Conservation (phyloP, 371 early-diverging fungal species). For the Apophysomyces ossiformis region DNA sequence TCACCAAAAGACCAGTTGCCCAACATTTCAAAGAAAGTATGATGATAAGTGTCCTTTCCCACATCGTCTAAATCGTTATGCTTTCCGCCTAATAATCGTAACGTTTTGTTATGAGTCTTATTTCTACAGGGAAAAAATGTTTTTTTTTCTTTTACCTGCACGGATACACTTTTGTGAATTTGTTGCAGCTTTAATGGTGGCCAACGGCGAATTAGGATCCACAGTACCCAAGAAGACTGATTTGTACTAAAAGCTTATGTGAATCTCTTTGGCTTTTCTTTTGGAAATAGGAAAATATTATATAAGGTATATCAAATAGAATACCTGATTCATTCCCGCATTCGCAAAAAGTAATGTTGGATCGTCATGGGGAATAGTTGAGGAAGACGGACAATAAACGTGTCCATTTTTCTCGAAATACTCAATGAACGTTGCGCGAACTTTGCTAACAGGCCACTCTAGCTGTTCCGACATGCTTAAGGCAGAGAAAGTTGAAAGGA, state of each 20-base stretch:
- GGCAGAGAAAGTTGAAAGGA: too few relatives aligned
- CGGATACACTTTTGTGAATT: constrained; percentile 99
- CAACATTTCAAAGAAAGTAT: constrained; percentile 99
- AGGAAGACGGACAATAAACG: constrained; percentile 85
- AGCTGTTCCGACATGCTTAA: background rate
- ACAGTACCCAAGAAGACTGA: constrained; percentile 97
- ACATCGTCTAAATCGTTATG: constrained; percentile 99
- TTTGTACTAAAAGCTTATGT: constrained; percentile 77
- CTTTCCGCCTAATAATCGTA: constrained; percentile 89
- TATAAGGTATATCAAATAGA: background rate
- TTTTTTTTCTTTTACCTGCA: constrained; percentile 72
- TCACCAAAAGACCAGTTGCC: constrained; percentile 99
- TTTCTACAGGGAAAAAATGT: too few relatives aligned
- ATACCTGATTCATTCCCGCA: constrained; percentile 99
- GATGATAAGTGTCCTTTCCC: constrained; percentile 99
- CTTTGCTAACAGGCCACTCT: constrained; percentile 83
- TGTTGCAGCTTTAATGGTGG: constrained; percentile 90
- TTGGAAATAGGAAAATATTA: too few relatives aligned
- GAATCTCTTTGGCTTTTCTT: background rate
- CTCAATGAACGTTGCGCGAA: constrained; percentile 91
- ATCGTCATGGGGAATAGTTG: constrained; percentile 97
- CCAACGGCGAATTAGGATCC: constrained; percentile 90
- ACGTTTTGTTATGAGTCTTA: background rate
- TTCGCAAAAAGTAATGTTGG: constrained; percentile 99
- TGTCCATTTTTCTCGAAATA: constrained; percentile 88